phyloP scores from a whole-genome alignment of 306 rosid species.

The Parietaria judaica region DNA sequence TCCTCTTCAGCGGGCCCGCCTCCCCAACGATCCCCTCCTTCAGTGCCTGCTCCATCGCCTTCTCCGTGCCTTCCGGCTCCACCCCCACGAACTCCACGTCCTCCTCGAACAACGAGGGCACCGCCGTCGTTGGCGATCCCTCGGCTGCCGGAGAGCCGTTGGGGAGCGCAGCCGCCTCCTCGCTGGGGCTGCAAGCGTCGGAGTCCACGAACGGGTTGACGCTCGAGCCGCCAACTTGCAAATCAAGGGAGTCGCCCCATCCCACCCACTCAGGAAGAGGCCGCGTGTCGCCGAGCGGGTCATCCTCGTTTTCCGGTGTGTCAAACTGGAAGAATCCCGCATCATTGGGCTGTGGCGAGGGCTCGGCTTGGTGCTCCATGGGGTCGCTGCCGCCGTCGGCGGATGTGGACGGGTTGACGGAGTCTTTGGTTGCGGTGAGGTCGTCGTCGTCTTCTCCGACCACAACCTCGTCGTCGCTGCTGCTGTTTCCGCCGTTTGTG shows the following conservation, averaged over 20 bases:
- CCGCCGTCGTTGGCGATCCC: slow-evolving; percentile 34
- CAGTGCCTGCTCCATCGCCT: slow-evolving; percentile 97
- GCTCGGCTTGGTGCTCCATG: slow-evolving; percentile 34
- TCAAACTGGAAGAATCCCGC: slow-evolving; percentile 83
- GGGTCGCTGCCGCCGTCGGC: slow-evolving; percentile 40
- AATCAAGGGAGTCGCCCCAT: slow-evolving; percentile 71
- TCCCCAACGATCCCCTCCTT: slow-evolving; percentile 98
- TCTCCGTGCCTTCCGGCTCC: slow-evolving; percentile 86
- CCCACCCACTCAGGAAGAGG: slow-evolving; percentile 93
- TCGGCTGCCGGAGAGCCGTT: slow-evolving; percentile 57
- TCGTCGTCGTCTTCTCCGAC: slow-evolving; percentile 75
- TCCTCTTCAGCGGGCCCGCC: slow-evolving; percentile 95
- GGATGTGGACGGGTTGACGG: slow-evolving; percentile 41
- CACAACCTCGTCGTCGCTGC: slow-evolving; percentile 90
- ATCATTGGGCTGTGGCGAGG: slow-evolving; percentile 46
- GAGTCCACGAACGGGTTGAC: slow-evolving; percentile 75
- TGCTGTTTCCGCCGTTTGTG: slow-evolving; percentile 63
- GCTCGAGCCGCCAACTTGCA: slow-evolving; percentile 60
- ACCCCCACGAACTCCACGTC: slow-evolving; percentile 96
- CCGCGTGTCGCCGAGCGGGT: slow-evolving; percentile 48
- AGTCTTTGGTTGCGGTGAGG: slow-evolving; percentile 46
- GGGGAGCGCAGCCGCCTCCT: slow-evolving; percentile 41
- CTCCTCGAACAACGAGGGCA: slow-evolving; percentile 84
- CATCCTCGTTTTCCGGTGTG: slow-evolving; percentile 57
- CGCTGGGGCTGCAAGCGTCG: slow-evolving; percentile 30